A percentile compares a stretch with the other conserved stretches of the same genome.
Conservation (phyloP, 805 yeast genomes). For the Metschnikowia colocasiae region DNA sequence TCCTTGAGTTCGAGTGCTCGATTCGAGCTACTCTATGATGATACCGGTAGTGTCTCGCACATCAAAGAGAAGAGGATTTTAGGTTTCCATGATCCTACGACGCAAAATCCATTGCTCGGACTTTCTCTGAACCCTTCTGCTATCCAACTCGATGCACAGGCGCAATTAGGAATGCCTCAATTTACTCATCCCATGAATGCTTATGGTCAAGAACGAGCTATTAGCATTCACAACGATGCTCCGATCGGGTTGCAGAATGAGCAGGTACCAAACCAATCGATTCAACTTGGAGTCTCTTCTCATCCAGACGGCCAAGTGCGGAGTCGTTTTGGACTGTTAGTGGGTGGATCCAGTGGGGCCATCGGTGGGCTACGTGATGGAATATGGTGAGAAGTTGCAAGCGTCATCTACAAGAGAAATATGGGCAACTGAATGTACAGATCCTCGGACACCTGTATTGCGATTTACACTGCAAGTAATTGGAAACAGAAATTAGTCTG, state of each 20-base stretch:
- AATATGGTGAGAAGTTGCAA: background rate
- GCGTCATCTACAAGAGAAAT: background rate
- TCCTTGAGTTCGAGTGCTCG: constrained; percentile 21
- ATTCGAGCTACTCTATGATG: constrained; percentile 46
- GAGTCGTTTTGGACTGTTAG: background rate
- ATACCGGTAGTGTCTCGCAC: constrained; percentile 42
- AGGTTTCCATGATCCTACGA: background rate
- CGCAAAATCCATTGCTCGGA: background rate
- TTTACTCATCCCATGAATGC: background rate
- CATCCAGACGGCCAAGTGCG: background rate
- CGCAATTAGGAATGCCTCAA: background rate
- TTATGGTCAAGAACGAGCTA: background rate
- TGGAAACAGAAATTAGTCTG: background rate
- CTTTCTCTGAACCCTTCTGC: background rate
- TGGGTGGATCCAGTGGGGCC: background rate
- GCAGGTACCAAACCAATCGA: background rate
- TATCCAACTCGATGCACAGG: background rate
- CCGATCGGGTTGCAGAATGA: background rate
- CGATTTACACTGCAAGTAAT: background rate
- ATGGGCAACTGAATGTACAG: background rate
- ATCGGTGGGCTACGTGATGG: background rate
- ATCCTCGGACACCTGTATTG: background rate
- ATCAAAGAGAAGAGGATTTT: constrained; percentile 23
- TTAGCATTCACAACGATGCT: background rate
- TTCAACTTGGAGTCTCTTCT: background rate